Evolutionary conservation across 208 protist genomes (phyloP).

Genomic region (Wallacemonas sp.): DNA sequence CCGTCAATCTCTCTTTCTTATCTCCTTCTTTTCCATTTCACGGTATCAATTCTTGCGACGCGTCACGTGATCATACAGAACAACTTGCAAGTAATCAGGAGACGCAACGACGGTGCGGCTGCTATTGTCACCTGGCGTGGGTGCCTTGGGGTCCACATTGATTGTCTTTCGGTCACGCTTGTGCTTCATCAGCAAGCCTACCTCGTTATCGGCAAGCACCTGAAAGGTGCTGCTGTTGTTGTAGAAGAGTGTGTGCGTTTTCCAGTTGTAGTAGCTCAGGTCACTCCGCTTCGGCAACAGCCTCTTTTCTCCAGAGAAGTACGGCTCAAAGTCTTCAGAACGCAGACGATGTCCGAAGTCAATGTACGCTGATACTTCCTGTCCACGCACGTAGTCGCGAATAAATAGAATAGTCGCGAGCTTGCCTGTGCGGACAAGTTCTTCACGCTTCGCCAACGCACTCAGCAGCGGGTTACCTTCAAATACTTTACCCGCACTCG

Average conservation of each 20-base stretch:
- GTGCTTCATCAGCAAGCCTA: conserved; percentile 97
- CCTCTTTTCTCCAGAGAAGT: conserved; percentile 88
- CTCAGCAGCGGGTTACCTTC: conserved; percentile 87
- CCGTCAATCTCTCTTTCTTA: too few species aligned
- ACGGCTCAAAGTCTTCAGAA: conserved; percentile 94
- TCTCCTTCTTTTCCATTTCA: too few species aligned
- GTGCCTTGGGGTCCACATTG: conserved; percentile 94
- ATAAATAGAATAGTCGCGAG: conserved; percentile 97
- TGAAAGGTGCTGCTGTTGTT: conserved; percentile 96
- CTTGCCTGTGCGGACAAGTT: conserved; percentile 95
- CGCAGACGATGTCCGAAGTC: conserved; percentile 96
- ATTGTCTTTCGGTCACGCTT: conserved; percentile 98
- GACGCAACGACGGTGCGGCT: conserved; percentile 91
- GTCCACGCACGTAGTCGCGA: conserved; percentile 94
- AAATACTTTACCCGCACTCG: conserved; percentile 84
- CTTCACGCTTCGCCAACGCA: conserved; percentile 95
- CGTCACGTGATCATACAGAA: conserved; percentile 92
- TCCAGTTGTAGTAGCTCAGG: conserved; percentile 98
- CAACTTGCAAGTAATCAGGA: conserved; percentile 96
- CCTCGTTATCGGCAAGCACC: conserved; percentile 95
- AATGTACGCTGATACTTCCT: conserved; percentile 98
- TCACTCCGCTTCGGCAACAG: conserved; percentile 96
- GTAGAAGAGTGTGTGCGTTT: conserved; percentile 95
- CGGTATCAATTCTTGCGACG: conserved; percentile 91
- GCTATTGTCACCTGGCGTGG: conserved; percentile 93